phyloP scores from a whole-genome alignment of 2,329 filamentous ascomycete species.

The Pseudogymnoascus sp. region DNA sequence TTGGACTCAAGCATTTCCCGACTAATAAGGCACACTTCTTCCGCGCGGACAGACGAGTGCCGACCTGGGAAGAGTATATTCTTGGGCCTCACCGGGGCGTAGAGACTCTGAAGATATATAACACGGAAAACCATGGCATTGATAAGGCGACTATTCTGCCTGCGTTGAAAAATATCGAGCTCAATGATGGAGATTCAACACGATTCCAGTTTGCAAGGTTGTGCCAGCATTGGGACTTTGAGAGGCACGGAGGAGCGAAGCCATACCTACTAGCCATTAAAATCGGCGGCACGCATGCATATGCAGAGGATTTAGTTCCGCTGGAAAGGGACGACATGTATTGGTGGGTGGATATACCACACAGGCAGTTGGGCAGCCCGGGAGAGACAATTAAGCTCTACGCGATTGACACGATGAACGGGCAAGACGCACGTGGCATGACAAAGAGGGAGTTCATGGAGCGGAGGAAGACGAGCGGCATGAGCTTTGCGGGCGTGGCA shows the following conservation, averaged over 20 bases:
- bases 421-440: slow-evolving; percentile 30
- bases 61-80: slow-evolving; percentile 79
- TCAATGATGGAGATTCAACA: slow-evolving; percentile 46
- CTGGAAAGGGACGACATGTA: slow-evolving; percentile 72
- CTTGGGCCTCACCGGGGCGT: slow-evolving; percentile 50
- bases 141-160: slow-evolving; percentile 57
- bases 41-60: slow-evolving; percentile 60
- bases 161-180: slow-evolving; percentile 50
- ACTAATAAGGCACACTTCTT: slow-evolving; percentile 62
- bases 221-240: slow-evolving; percentile 79
- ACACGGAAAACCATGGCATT: slow-evolving; percentile 46
- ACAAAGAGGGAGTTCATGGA: slow-evolving; percentile 24
- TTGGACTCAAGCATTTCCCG: slow-evolving; percentile 77
- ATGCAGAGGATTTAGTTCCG: slow-evolving; percentile 59
- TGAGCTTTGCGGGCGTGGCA: slow-evolving; percentile 27
- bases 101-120: slow-evolving; percentile 41
- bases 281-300: slow-evolving; percentile 53
- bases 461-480: slow-evolving; percentile 27
- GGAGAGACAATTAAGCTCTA: slow-evolving; percentile 63
- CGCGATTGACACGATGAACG: slow-evolving; percentile 47
- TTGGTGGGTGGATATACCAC: slow-evolving; percentile 74
- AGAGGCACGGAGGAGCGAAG: slow-evolving; percentile 58
- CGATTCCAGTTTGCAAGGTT: slow-evolving; percentile 75
- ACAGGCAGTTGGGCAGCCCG: slow-evolving; percentile 57
- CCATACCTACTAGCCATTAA: slow-evolving; percentile 65